Evolutionary conservation across 805 yeast species (phyloP).

Genomic region (Barnettozyma pratensis): DNA sequence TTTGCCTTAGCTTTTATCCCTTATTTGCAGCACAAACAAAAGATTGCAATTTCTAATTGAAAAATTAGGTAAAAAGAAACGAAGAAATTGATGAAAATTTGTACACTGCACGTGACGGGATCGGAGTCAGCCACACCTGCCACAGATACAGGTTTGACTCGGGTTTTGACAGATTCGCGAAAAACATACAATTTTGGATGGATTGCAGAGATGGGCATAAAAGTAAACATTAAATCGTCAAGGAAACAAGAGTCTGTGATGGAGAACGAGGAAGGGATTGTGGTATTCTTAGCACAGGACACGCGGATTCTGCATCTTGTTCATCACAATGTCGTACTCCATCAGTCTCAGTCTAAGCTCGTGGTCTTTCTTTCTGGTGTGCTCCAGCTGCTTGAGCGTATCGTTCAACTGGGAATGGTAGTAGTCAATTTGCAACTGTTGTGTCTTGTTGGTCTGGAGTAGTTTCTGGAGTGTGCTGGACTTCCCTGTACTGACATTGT

Average conservation of each 20-base stretch:
- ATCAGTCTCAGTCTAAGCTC: conserved; percentile 17
- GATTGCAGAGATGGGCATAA: no score
- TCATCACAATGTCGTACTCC: conserved; percentile 6
- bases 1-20: no score
- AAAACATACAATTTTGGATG: no score
- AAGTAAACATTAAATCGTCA: not conserved
- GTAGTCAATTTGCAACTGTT: conserved; percentile 10
- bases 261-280: not conserved
- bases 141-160: not conserved
- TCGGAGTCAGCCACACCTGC: not conserved
- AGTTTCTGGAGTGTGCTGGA: conserved; percentile 6
- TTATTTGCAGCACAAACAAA: no score
- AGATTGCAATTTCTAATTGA: no score
- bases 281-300: not conserved
- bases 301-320: not conserved
- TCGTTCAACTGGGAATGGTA: conserved; percentile 14
- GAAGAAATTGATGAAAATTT: not conserved
- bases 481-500: not conserved
- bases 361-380: conserved; percentile 17
- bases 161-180: not conserved
- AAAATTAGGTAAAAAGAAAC: not conserved
- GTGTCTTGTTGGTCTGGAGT: conserved; percentile 6
- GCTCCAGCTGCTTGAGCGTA: conserved; percentile 12
- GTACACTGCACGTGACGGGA: not conserved
- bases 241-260: not conserved